Evolutionary conservation across 1,284 basidiomycete genomes (phyloP), one percentile per base, ranked within the genome.

Genomic region (Sporisorium graminicola): DNA sequence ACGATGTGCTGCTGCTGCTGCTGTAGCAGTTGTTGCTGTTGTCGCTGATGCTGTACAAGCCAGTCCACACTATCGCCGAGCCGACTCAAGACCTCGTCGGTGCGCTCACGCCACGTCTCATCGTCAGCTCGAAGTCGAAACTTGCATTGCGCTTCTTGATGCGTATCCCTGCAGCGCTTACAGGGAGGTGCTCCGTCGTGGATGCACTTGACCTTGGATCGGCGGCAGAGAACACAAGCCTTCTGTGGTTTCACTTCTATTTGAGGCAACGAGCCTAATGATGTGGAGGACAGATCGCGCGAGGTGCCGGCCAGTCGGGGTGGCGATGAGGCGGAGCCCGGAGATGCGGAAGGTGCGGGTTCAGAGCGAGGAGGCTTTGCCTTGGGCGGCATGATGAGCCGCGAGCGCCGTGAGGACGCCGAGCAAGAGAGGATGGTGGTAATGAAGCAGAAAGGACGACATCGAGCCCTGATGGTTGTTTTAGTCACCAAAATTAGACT

Each of bases 101-200:
- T 82, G n/a, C 69, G 59, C 47, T 82, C 80, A 24, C 80, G 54
- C 80, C 80, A 82, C 3, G 65, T 70, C 58, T 82, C 80, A 27
- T 82, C 77, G 43, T 76, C 77, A 2, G 78, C 78, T 33, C 81
- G 51, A 13, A 83, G 67, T 18, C 81, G 59, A 47, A 82, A 83
- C 61, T 83, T 82, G 78, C 81, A 83, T 52, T 81, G 78, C 12
- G 63, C 43, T 43, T 75, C 63, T 51, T 75, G 73, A 16, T 75
- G 67, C n/a, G 65, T 72, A 24, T 78, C 79, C 24, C 47, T 58
- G 58, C 81, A 83, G 5, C 81, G 65, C 49, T 71, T 68, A 60
- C 81, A 83, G 16, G 81, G 81, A 8, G 80, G 80, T 12, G 60
- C 67, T 5, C 79, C 80, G 37, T 80, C 78, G 49, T 83, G 76